These are phyloP conservation scores for Thozetella sp. DNA, from an alignment of 495 filamentous ascomycete genomes.

Conservation along the genomic window DNA sequence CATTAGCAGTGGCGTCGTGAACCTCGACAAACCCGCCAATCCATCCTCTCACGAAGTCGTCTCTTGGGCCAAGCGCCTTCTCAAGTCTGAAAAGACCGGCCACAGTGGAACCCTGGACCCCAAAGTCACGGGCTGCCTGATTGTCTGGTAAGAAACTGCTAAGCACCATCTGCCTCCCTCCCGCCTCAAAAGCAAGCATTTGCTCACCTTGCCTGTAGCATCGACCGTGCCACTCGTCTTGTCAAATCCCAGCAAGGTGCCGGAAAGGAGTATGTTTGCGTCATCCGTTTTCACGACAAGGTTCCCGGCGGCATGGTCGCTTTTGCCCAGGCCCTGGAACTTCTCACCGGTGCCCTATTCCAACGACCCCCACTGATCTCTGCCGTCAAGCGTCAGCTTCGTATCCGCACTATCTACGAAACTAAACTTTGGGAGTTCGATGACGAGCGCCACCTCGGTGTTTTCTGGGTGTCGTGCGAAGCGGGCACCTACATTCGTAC, in stretches of 20 bases:
- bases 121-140: constrained; percentile 79
- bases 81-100: constrained; percentile 96
- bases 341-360: constrained; percentile 93
- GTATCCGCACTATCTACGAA: constrained; percentile 95
- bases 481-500: constrained; percentile 98
- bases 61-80: constrained; percentile 96
- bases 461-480: constrained; percentile 99
- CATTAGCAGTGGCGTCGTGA: constrained; percentile 95
- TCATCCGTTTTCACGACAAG: constrained; percentile 90
- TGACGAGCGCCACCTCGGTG: constrained; percentile 94
- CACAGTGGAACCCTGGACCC: constrained; percentile 98
- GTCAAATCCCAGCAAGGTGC: constrained; percentile 99
- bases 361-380: constrained; percentile 97
- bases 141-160: constrained; percentile 6
- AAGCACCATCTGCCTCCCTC: too few relatives aligned
- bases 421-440: constrained; percentile 96
- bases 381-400: constrained; percentile 96
- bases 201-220: constrained; percentile 65
- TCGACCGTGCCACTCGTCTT: constrained; percentile 92
- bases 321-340: constrained; percentile 88
- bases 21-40: constrained; percentile 94
- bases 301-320: constrained; percentile 88
- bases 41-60: constrained; percentile 98
- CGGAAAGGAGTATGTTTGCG: constrained; percentile 81
- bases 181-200: not conserved